Evolutionary conservation across 73 alveolate genomes (phyloP).

Genomic region (Paramecium pentaurelia): DNA sequence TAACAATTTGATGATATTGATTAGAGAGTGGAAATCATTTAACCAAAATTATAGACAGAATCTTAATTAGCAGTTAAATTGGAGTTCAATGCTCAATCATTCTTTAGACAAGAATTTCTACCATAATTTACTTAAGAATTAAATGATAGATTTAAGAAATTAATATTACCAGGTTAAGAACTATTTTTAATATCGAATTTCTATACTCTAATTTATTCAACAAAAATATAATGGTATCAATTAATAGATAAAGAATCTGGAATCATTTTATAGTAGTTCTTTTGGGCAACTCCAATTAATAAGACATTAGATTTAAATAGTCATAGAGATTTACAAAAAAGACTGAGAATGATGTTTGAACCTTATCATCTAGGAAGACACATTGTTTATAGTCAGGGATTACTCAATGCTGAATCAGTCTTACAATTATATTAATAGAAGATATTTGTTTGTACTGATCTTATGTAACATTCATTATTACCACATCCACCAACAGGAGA

Average conservation of each 20-base stretch:
- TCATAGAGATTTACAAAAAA: slow-evolving; percentile 20
- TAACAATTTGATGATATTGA: neutral
- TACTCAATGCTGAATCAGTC: slow-evolving; percentile 24
- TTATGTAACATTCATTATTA: neutral
- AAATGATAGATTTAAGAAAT: neutral
- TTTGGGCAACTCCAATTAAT: slow-evolving; percentile 2
- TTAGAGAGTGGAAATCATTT: neutral
- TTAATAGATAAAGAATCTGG: slow-evolving; percentile 12
- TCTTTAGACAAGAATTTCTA: neutral
- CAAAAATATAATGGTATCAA: neutral
- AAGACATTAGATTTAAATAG: neutral
- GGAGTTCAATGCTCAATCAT: neutral
- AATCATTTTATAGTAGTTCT: neutral
- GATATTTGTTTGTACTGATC: neutral
- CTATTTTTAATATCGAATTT: neutral
- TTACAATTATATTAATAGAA: neutral
- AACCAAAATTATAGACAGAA: neutral
- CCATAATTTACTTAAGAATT: neutral
- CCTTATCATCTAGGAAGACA: neutral
- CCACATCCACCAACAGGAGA: neutral
- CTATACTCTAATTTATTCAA: neutral
- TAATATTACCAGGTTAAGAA: slow-evolving; percentile 5
- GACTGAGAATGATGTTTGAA: slow-evolving; percentile 19
- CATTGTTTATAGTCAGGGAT: neutral
- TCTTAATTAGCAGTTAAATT: slow-evolving; percentile 1